Evolutionary conservation across 176 grass and related monocot species (phyloP), one percentile per base, ranked within the genome.

Genomic region (Alopecurus myosuroides): DNA sequence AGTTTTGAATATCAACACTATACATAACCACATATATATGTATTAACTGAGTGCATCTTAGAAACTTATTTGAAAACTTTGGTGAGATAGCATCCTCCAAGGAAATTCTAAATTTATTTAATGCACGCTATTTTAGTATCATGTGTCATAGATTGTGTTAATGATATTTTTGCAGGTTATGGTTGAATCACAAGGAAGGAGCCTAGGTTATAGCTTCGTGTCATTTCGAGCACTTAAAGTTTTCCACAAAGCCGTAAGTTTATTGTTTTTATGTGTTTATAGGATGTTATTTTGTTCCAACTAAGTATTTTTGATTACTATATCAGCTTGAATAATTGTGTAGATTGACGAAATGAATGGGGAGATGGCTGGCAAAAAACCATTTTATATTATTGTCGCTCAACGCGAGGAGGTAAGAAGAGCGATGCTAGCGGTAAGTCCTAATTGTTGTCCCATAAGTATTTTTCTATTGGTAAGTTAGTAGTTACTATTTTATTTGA

Each of bases 161-260:
- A n/a, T n/a, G n/a, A n/a, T n/a, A n/a, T n/a, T n/a, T n/a, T n/a
- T n/a, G n/a, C n/a, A n/a, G n/a, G n/a, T n/a, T n/a, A n/a, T n/a
- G n/a, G n/a, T n/a, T n/a, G 91, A 93, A 88, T 61, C 85, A 8
- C 81, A 85, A 33, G 86, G 92, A 70, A 89, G 85, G 48, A 91
- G 82, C 46, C 91, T 83, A 55, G 86, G 86, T 74, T 94, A 75
- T 25, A 89, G 82, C 44, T 94, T 94, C 81, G 86, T 91, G 6
- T 77, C 82, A 1, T 94, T 94, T 86, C 34, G 51, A 56, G 75
- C 68, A n/a, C 3, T 19, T 79, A 86, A 86, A 79, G 92, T 72
- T 51, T 86, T 80, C 22, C 22, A 81, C 19, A 76, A 25, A 61
- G 88, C 88, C 4, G 91, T 90, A 88, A 69, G 77, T 83, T 73